These are phyloP conservation scores for Diaporthe sp. DNA, from an alignment of 2,329 filamentous ascomycete genomes.

Conservation along the genomic window DNA sequence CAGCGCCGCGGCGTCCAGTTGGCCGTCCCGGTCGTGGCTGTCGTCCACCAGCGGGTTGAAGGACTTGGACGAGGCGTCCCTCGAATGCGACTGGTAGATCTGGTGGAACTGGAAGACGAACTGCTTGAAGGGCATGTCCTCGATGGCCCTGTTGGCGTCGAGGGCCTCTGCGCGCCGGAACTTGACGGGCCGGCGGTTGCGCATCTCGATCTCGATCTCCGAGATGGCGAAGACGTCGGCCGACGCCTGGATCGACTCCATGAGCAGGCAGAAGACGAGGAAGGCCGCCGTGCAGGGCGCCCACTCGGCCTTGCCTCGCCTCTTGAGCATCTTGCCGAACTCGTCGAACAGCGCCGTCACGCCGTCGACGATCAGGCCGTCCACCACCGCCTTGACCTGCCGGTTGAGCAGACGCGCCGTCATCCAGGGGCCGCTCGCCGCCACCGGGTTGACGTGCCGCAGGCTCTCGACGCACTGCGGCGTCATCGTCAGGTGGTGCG, in stretches of 20 bases:
- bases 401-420: constrained; percentile 69
- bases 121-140: constrained; percentile 72
- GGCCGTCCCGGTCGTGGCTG: constrained; percentile 55
- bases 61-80: constrained; percentile 61
- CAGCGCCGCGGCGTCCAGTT: constrained; percentile 60
- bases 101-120: constrained; percentile 73
- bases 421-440: constrained; percentile 59
- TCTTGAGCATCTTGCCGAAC: constrained; percentile 67
- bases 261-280: constrained; percentile 69
- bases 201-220: constrained; percentile 63
- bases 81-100: constrained; percentile 69
- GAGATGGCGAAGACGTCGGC: constrained; percentile 66
- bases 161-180: constrained; percentile 61
- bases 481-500: constrained; percentile 67
- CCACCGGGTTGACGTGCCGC: constrained; percentile 57
- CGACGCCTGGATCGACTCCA: constrained; percentile 69
- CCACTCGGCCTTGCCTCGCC: constrained; percentile 67
- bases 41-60: constrained; percentile 70
- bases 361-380: constrained; percentile 67
- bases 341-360: constrained; percentile 65
- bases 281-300: constrained; percentile 70
- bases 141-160: constrained; percentile 63
- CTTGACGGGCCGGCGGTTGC: constrained; percentile 52
- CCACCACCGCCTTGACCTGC: constrained; percentile 69
- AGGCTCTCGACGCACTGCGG: constrained; percentile 57